Conservation (phyloP, 805 yeast species). For the Teunomyces funiuensis region DNA sequence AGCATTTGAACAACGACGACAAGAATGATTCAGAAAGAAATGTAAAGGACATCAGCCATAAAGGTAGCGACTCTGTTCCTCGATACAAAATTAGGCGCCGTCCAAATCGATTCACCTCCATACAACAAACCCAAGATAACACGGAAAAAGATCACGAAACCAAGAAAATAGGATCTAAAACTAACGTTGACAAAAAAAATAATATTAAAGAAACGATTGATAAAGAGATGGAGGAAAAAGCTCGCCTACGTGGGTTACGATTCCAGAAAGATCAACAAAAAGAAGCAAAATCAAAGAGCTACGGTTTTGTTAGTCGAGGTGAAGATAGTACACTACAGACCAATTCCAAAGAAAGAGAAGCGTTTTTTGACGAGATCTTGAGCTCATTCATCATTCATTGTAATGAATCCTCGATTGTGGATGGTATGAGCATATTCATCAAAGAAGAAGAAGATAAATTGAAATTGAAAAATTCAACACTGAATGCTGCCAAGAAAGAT, state of each 20-base stretch:
- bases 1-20: too few species aligned
- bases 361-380: conserved; percentile 40
- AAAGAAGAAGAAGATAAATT: conserved; percentile 9
- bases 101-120: neutral
- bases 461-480: neutral
- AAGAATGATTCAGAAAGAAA: neutral
- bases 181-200: neutral
- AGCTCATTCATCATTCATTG: conserved; percentile 30
- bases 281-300: conserved; percentile 20
- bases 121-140: neutral
- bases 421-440: conserved; percentile 10
- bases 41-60: neutral
- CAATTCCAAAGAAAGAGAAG: conserved; percentile 41
- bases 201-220: neutral
- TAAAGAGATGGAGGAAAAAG: neutral
- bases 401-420: conserved; percentile 16
- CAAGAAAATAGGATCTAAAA: too few species aligned
- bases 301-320: conserved; percentile 63
- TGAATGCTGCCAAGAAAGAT: neutral
- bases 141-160: neutral
- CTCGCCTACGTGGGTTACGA: neutral
- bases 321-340: conserved; percentile 50
- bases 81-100: conserved; percentile 2
- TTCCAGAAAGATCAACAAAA: neutral
- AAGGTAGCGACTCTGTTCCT: neutral